Evolutionary conservation across 768 basidiomycete genomes (phyloP).

Genomic region (Favolaschia claudopus): DNA sequence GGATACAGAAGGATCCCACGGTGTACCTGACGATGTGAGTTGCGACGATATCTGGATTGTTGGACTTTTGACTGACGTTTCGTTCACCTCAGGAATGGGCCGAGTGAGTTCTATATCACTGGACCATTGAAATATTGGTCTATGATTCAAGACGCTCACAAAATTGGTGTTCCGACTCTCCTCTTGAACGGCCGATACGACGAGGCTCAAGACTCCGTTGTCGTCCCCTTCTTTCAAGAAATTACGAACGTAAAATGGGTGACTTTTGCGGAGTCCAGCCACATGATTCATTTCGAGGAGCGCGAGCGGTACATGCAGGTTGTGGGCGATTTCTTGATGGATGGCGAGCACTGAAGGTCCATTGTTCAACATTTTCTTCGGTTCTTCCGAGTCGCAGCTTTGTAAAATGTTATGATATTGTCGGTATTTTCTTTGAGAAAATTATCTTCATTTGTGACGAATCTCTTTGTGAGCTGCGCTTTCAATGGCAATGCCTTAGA

Average conservation of each 20-base stretch:
- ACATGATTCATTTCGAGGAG: slow-evolving; percentile 45
- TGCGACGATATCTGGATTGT: not conserved
- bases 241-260: slow-evolving; percentile 44
- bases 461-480: too few species aligned
- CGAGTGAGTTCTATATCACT: slow-evolving; percentile 44
- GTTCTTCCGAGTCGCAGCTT: too few species aligned
- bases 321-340: slow-evolving; percentile 33
- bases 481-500: too few species aligned
- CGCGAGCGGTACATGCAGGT: slow-evolving; percentile 39
- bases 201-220: slow-evolving; percentile 38
- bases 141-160: slow-evolving; percentile 47
- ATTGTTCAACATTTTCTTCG: too few species aligned
- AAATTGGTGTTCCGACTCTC: slow-evolving; percentile 40
- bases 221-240: slow-evolving; percentile 40
- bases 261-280: slow-evolving; percentile 43
- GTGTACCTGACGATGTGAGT: not conserved
- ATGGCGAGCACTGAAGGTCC: too few species aligned
- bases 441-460: too few species aligned
- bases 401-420: too few species aligned
- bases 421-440: too few species aligned
- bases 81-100: slow-evolving; percentile 15
- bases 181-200: slow-evolving; percentile 47
- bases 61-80: too few species aligned
- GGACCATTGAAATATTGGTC: slow-evolving; percentile 54
- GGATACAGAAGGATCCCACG: slow-evolving; percentile 3